phyloP scores from a whole-genome alignment of 2,329 filamentous ascomycete genomes.

The Dactylellina leptospora region DNA sequence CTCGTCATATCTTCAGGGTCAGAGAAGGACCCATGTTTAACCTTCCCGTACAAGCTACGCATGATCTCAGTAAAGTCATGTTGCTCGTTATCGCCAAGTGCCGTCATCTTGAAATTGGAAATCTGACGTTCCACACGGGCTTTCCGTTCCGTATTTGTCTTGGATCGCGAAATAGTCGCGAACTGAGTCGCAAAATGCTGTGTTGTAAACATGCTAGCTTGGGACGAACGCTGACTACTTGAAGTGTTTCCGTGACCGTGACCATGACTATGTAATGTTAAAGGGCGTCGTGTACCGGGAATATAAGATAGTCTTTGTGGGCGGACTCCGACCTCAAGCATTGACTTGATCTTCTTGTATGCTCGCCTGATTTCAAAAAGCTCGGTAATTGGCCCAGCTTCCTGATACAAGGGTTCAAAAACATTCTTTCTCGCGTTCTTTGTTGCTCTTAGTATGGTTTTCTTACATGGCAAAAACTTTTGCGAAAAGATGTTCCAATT shows the following conservation, averaged over 20 bases:
- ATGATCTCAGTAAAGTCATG: conserved; percentile 26
- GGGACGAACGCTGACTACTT: neutral
- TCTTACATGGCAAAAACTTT: conserved; percentile 9
- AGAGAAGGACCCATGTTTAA: neutral
- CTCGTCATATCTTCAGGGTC: neutral
- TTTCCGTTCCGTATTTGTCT: neutral
- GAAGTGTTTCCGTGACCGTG: neutral
- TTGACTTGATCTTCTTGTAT: conserved; percentile 7
- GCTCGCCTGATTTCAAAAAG: conserved; percentile 29
- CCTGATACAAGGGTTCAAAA: conserved; percentile 18
- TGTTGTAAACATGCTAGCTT: conserved; percentile 1
- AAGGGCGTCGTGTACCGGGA: conserved; percentile 15
- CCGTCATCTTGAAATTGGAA: conserved; percentile 1
- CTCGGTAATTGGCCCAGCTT: neutral
- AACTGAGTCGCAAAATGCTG: conserved; percentile 41
- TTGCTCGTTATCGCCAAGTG: neutral
- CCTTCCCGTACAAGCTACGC: conserved; percentile 22
- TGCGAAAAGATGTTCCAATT: conserved; percentile 8
- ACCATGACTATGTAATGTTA: too few species aligned
- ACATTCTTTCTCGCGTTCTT: conserved; percentile 8
- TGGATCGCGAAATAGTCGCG: neutral
- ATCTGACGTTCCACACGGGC: conserved; percentile 9
- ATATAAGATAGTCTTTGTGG: neutral
- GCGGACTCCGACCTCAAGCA: neutral
- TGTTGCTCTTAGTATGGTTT: neutral